These are phyloP conservation scores for Paramecium sonneborni DNA, from an alignment of 73 alveolate genomes.

Conservation along the genomic window DNA sequence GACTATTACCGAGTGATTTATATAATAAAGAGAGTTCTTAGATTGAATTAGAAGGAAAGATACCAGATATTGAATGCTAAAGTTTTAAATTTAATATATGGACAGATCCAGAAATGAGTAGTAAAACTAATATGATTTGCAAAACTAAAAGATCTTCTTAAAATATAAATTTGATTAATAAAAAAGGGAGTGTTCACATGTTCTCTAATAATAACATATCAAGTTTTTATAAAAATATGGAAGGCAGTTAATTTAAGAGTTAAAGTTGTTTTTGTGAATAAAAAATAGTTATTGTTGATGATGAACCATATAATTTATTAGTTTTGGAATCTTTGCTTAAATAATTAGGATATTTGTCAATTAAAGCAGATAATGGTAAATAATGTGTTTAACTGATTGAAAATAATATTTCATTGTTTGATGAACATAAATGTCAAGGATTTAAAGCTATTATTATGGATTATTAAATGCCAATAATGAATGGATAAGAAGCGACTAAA, in stretches of 20 bases:
- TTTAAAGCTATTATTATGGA: slow-evolving; percentile 44
- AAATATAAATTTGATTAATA: background rate
- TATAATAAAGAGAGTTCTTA: background rate
- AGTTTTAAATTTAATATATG: background rate
- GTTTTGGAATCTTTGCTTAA: slow-evolving; percentile 18
- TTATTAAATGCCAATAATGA: slow-evolving; percentile 47
- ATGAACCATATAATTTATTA: slow-evolving; percentile 43
- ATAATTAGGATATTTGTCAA: background rate
- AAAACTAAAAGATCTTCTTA: background rate
- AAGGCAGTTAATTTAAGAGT: background rate
- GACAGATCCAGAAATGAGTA: background rate
- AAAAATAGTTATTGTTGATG: slow-evolving; percentile 37
- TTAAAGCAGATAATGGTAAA: slow-evolving; percentile 39
- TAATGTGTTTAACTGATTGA: background rate
- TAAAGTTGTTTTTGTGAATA: background rate
- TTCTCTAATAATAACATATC: background rate
- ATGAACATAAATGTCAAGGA: slow-evolving; percentile 22
- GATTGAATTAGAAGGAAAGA: background rate
- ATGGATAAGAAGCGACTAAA: slow-evolving; percentile 45
- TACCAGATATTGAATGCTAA: background rate
- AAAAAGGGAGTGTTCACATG: background rate
- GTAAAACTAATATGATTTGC: background rate
- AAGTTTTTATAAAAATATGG: background rate
- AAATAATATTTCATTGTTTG: background rate
- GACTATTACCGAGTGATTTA: background rate